These are phyloP conservation scores for Trebouxia gelatinosa DNA, from an alignment of 163 green algal species.

Conservation along the genomic window DNA sequence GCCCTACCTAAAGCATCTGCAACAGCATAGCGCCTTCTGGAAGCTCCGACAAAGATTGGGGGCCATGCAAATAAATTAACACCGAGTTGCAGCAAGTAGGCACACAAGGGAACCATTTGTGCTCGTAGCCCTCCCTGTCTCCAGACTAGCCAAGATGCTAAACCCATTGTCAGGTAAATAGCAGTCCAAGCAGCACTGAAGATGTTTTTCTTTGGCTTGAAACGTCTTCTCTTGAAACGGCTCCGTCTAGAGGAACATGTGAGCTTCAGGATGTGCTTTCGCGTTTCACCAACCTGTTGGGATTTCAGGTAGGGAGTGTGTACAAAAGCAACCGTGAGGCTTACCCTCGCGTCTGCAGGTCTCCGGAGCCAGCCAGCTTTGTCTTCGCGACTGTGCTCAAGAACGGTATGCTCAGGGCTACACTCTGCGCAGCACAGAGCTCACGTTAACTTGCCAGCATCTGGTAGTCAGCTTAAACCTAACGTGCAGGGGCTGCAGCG, in stretches of 20 bases:
- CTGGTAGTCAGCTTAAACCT: no score
- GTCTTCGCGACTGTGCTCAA: constrained; percentile 10
- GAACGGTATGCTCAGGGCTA: constrained; percentile 12
- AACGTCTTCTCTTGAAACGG: background rate
- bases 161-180: constrained; percentile 21
- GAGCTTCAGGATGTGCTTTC: background rate
- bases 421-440: background rate
- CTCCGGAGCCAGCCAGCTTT: constrained; percentile 1
- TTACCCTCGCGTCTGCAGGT: background rate
- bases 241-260: background rate
- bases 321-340: background rate
- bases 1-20: constrained; percentile 8
- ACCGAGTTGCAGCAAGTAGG: constrained; percentile 26
- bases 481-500: no score
- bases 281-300: background rate
- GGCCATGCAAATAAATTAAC: constrained; percentile 32
- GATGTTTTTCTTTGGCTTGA: constrained; percentile 31
- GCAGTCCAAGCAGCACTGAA: constrained; percentile 16
- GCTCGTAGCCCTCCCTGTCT: background rate
- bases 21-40: background rate
- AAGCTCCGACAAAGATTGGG: constrained; percentile 29
- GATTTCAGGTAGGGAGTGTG: background rate
- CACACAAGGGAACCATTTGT: background rate
- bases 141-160: constrained; percentile 37
- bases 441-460: background rate